phyloP scores from a whole-genome alignment of 768 basidiomycete genomes.

The Calocera cornea region DNA sequence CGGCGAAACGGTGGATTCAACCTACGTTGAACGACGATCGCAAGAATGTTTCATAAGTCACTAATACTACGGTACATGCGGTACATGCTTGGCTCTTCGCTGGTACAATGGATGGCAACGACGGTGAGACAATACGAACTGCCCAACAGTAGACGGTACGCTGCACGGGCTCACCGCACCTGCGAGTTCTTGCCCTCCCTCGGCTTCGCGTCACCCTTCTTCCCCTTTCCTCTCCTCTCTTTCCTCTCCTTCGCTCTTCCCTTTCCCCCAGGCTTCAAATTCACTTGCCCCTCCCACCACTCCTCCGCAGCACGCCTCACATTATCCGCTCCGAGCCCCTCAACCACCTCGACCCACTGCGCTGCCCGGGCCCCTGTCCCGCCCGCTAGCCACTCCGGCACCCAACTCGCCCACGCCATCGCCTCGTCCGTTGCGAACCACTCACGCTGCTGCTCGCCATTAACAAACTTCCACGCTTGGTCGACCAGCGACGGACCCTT shows the following conservation, averaged over 20 bases:
- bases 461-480: conserved; percentile 5
- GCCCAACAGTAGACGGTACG: neutral
- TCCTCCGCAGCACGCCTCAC: conserved; percentile 7
- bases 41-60: neutral
- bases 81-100: neutral
- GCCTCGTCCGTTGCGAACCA: neutral
- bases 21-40: no score
- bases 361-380: conserved; percentile 8
- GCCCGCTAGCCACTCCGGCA: conserved; percentile 10
- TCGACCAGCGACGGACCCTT: neutral
- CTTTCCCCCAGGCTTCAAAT: neutral
- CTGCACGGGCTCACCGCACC: neutral
- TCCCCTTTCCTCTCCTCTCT: neutral
- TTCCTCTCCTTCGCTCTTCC: neutral
- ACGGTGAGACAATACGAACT: neutral
- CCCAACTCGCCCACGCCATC: neutral
- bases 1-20: no score
- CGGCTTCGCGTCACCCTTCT: neutral
- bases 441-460: conserved; percentile 34
- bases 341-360: conserved; percentile 4
- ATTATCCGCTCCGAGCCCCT: conserved; percentile 9
- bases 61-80: neutral
- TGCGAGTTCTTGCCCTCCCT: neutral
- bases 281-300: conserved; percentile 9
- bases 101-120: neutral